These are phyloP conservation scores for Penicillium malachiteum DNA, from an alignment of 495 filamentous ascomycete genomes.

Conservation along the genomic window DNA sequence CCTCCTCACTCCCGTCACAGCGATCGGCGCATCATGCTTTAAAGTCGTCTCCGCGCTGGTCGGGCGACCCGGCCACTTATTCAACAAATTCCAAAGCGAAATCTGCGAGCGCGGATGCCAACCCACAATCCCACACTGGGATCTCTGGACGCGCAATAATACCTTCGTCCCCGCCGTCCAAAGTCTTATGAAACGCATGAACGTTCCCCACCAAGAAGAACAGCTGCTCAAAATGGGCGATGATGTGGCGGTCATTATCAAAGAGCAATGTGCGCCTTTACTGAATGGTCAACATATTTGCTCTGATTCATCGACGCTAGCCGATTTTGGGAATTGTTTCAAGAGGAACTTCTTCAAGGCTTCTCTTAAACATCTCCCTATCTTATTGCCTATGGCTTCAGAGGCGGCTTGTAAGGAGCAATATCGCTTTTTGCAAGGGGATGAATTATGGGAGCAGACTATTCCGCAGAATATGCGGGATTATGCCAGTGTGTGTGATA, in stretches of 20 bases:
- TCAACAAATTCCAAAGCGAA: constrained; percentile 41
- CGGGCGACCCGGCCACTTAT: constrained; percentile 35
- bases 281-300: constrained; percentile 40
- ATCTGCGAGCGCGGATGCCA: constrained; percentile 44
- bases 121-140: constrained; percentile 45
- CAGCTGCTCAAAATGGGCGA: constrained; percentile 40
- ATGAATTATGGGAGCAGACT: constrained; percentile 40
- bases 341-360: constrained; percentile 41
- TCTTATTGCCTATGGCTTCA: constrained; percentile 39
- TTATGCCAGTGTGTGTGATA: constrained; percentile 40
- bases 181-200: constrained; percentile 35
- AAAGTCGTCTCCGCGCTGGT: constrained; percentile 40
- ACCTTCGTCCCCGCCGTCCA: constrained; percentile 43
- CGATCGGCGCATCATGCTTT: constrained; percentile 37
- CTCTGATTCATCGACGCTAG: constrained; percentile 34
- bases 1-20: constrained; percentile 23
- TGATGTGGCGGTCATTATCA: constrained; percentile 42
- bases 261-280: constrained; percentile 33
- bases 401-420: constrained; percentile 40
- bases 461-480: constrained; percentile 46
- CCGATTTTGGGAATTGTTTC: constrained; percentile 45
- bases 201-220: constrained; percentile 35
- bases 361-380: constrained; percentile 33
- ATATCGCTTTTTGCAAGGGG: constrained; percentile 33
- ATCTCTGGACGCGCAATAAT: constrained; percentile 47